These are phyloP conservation scores for Hypomontagnella submonticulosa DNA, from an alignment of 495 filamentous ascomycete genomes.

Conservation along the genomic window DNA sequence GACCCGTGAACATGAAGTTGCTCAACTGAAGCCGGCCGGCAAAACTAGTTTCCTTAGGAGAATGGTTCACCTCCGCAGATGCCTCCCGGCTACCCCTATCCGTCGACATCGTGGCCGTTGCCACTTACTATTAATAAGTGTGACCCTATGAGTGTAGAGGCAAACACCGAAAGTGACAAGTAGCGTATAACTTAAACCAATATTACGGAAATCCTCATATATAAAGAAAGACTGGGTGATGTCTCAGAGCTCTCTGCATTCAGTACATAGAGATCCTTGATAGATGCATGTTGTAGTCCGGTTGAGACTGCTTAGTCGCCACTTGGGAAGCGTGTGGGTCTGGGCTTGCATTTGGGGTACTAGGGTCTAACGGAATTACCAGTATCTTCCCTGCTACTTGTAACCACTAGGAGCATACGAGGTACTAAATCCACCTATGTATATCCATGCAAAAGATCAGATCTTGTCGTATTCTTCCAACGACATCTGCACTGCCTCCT, in stretches of 20 bases:
- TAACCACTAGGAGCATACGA: background rate
- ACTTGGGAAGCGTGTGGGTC: conserved; percentile 2
- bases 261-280: background rate
- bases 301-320: background rate
- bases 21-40: conserved; percentile 63
- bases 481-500: conserved; percentile 19
- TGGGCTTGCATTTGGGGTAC: background rate
- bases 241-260: too few species aligned
- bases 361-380: conserved; percentile 23
- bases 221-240: too few species aligned
- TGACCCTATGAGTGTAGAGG: background rate
- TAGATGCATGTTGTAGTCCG: conserved; percentile 8
- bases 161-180: background rate
- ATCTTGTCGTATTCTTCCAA: conserved; percentile 22
- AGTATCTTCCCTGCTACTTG: background rate
- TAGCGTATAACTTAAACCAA: too few species aligned
- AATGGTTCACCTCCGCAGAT: conserved; percentile 20
- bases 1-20: conserved; percentile 56
- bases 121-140: background rate
- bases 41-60: conserved; percentile 58
- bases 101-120: conserved; percentile 13
- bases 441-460: background rate
- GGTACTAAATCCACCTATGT: background rate
- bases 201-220: too few species aligned
- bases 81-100: conserved; percentile 7